A percentile compares a stretch with the other conserved stretches of the same genome.
Evolutionary conservation across 805 yeast species (phyloP).

Genomic region (Barnettozyma botsteinii): DNA sequence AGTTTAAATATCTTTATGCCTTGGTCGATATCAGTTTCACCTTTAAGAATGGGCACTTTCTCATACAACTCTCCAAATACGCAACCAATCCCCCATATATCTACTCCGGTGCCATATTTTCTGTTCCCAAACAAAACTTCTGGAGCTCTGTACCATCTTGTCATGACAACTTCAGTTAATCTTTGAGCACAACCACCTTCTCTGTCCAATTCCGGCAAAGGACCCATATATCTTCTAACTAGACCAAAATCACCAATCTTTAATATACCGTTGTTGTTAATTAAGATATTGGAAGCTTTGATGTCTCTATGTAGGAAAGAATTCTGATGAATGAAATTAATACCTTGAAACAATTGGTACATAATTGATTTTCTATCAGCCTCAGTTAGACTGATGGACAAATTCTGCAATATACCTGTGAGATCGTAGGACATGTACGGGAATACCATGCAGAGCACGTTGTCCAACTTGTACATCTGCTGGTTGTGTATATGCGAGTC

Average conservation of each 20-base stretch:
- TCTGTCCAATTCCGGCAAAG: conserved; percentile 43
- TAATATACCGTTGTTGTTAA: conserved; percentile 68
- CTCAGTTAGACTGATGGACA: conserved; percentile 50
- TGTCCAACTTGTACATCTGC: conserved; percentile 16
- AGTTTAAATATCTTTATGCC: conserved; percentile 74
- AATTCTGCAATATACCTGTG: conserved; percentile 83
- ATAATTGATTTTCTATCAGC: conserved; percentile 79
- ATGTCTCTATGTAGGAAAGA: conserved; percentile 78
- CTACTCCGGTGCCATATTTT: conserved; percentile 88
- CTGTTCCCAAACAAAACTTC: conserved; percentile 84
- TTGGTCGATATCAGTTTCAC: conserved; percentile 83
- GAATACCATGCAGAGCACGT: conserved; percentile 71
- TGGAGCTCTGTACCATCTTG: conserved; percentile 97
- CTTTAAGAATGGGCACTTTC: conserved; percentile 77
- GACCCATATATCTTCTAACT: conserved; percentile 69
- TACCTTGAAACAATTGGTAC: conserved; percentile 72
- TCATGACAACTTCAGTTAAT: conserved; percentile 75
- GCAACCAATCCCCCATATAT: conserved; percentile 97
- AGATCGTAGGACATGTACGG: conserved; percentile 92
- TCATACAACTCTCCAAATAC: conserved; percentile 88
- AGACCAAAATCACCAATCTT: conserved; percentile 96
- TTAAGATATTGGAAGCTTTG: conserved; percentile 89
- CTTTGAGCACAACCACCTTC: conserved; percentile 41
- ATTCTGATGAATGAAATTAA: conserved; percentile 68
- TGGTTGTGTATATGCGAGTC: conserved; percentile 13